Conservation (phyloP, 2,329 filamentous ascomycete species). For the Exophiala spinifera region DNA sequence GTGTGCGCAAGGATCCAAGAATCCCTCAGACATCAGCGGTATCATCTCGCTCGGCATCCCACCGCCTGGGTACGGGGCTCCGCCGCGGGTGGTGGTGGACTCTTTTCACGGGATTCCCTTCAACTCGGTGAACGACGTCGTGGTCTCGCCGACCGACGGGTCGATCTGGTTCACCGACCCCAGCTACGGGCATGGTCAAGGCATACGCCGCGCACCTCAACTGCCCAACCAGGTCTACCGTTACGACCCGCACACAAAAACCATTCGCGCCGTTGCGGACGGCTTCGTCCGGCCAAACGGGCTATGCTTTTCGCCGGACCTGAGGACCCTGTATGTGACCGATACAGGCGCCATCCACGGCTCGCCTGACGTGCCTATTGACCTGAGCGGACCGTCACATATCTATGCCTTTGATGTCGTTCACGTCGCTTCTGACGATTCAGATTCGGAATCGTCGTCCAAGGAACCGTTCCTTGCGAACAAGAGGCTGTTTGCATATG, state of each 20-base stretch:
- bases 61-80: not conserved
- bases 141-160: slow-evolving; percentile 35
- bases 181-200: slow-evolving; percentile 37
- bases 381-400: not conserved
- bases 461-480: slow-evolving; percentile 44
- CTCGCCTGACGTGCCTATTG: slow-evolving; percentile 13
- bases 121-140: slow-evolving; percentile 40
- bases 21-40: not conserved
- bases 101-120: slow-evolving; percentile 26
- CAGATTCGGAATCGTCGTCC: slow-evolving; percentile 21
- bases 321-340: slow-evolving; percentile 38
- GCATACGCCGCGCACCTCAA: slow-evolving; percentile 32
- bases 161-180: slow-evolving; percentile 42
- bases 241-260: slow-evolving; percentile 33
- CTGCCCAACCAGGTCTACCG: slow-evolving; percentile 40
- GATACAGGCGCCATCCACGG: slow-evolving; percentile 34
- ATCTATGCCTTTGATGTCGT: slow-evolving; percentile 42
- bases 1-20: slow-evolving; percentile 41
- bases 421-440: slow-evolving; percentile 22
- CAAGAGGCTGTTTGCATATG: slow-evolving; percentile 53
- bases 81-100: slow-evolving; percentile 1
- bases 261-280: slow-evolving; percentile 37
- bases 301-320: slow-evolving; percentile 41
- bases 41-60: not conserved
- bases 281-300: slow-evolving; percentile 42